Evolutionary conservation across 139 green algal genomes (phyloP).

Genomic region (Micractinium sp.): DNA sequence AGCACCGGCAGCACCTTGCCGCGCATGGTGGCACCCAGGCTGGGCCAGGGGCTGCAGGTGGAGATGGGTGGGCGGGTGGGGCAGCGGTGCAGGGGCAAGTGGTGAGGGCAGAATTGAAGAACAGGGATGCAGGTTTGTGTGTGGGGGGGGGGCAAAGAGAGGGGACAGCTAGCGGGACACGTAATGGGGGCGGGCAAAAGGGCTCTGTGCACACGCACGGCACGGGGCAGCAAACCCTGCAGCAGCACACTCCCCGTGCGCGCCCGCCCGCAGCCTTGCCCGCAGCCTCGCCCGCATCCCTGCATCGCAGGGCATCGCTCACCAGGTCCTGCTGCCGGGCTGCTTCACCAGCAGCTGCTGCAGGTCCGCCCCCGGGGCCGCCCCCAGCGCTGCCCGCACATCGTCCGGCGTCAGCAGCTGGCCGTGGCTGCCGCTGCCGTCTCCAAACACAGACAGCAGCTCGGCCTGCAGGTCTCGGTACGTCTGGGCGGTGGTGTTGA

Average conservation of each 20-base stretch:
- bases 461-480: conserved; percentile 35
- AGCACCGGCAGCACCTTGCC: conserved; percentile 11
- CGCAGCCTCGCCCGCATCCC: too few relatives aligned
- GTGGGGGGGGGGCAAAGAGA: not conserved
- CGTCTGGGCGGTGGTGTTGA: not conserved
- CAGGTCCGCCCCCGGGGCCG: not conserved
- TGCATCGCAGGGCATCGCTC: not conserved
- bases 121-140: not conserved
- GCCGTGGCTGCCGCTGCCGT: not conserved
- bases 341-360: not conserved
- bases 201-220: not conserved
- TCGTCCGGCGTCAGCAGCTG: conserved; percentile 39
- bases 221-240: conserved; percentile 5
- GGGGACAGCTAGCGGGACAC: not conserved
- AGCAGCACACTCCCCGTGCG: not conserved
- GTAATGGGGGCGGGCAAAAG: not conserved
- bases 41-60: conserved; percentile 19
- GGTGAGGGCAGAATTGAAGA: not conserved
- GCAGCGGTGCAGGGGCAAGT: not conserved
- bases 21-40: not conserved
- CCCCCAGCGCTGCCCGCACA: conserved; percentile 7
- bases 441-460: conserved; percentile 32
- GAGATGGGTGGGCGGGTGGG: not conserved
- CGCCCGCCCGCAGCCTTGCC: too few relatives aligned
- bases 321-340: not conserved